phyloP scores from a whole-genome alignment of 306 rosid species.

The Neltuma alba region DNA sequence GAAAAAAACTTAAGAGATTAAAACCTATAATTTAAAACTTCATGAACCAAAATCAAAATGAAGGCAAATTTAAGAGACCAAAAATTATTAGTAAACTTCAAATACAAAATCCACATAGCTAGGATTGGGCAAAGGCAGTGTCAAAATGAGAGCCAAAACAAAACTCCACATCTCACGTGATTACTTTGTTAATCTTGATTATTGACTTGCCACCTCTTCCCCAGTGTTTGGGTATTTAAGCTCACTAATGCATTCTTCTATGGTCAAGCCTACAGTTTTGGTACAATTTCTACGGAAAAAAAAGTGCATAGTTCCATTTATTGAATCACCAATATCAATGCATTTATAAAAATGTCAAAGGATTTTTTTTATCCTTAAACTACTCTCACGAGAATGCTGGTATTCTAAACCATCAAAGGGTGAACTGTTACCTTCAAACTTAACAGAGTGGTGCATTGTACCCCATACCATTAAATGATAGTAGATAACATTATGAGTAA shows the following conservation, averaged over 20 bases:
- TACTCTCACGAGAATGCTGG: no score
- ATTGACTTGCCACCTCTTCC: background rate
- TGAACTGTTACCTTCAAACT: no score
- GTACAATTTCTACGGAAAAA: background rate
- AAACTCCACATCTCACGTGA: background rate
- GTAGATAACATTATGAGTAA: no score
- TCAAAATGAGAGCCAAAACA: no score
- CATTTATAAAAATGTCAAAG: background rate
- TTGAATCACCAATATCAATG: background rate
- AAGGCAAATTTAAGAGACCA: no score
- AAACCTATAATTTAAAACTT: no score
- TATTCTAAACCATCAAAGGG: no score
- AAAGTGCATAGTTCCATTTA: background rate
- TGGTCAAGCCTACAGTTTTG: background rate
- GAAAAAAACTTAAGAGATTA: no score
- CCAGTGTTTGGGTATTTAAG: background rate
- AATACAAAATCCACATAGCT: background rate
- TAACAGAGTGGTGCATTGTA: no score
- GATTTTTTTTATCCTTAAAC: background rate
- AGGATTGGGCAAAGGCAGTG: background rate
- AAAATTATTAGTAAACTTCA: no score
- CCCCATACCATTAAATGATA: no score
- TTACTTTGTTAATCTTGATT: background rate
- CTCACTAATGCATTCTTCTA: background rate
- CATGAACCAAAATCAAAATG: no score